phyloP scores from a whole-genome alignment of 257 asterid genomes.

The Rubia yunnanensis region DNA sequence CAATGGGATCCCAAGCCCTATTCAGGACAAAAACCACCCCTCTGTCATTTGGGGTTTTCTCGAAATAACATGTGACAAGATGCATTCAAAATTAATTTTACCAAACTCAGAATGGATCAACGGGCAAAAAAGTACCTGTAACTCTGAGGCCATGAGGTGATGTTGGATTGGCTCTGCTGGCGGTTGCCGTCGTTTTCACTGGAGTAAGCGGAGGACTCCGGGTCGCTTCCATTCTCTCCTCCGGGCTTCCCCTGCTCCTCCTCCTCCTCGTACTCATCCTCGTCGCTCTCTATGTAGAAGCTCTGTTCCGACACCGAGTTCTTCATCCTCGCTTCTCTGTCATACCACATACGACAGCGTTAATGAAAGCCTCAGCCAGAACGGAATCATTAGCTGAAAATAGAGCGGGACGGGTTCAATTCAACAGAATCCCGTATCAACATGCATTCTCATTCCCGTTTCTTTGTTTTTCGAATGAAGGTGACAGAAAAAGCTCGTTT shows the following conservation, averaged over 20 bases:
- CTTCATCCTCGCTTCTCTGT: slow-evolving; percentile 41
- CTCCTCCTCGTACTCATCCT: slow-evolving; percentile 39
- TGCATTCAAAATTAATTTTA: neutral
- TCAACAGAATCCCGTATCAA: neutral
- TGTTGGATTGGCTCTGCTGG: slow-evolving; percentile 41
- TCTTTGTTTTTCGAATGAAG: neutral
- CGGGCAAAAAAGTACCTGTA: slow-evolving; percentile 42
- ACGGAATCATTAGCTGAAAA: neutral
- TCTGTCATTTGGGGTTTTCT: neutral
- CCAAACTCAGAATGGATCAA: neutral
- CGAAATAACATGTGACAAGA: neutral
- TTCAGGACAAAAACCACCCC: neutral
- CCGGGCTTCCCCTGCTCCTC: slow-evolving; percentile 23
- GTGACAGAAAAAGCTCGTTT: no score
- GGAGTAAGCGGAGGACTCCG: slow-evolving; percentile 48
- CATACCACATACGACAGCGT: neutral
- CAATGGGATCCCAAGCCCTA: neutral
- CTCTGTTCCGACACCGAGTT: slow-evolving; percentile 69
- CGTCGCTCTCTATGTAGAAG: slow-evolving; percentile 79
- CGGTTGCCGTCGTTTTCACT: slow-evolving; percentile 30
- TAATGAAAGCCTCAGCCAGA: no score
- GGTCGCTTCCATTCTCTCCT: slow-evolving; percentile 46
- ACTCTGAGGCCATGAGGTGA: slow-evolving; percentile 90
- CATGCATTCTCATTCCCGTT: neutral
- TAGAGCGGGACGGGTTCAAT: neutral